phyloP scores from a whole-genome alignment of 805 yeast species.

The Ogataea kodamae region DNA sequence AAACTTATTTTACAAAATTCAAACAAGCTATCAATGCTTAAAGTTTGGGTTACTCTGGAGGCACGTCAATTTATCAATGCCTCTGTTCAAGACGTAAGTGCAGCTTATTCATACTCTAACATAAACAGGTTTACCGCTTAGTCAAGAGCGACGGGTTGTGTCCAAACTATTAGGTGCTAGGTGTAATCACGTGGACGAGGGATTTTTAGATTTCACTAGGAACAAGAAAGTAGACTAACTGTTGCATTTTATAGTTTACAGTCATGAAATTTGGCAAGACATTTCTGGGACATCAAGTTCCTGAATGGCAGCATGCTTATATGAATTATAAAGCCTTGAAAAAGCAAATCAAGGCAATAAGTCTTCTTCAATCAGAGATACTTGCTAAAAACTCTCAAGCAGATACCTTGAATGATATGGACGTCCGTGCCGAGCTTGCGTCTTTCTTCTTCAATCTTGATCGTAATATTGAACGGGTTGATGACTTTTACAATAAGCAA shows the following conservation, averaged over 20 bases:
- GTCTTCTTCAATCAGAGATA: slow-evolving; percentile 38
- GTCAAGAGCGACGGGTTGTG: slow-evolving; percentile 64
- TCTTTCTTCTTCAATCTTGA: slow-evolving; percentile 76
- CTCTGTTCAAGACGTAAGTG: slow-evolving; percentile 72
- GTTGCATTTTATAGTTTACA: background rate
- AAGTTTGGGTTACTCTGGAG: slow-evolving; percentile 89
- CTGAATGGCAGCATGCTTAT: slow-evolving; percentile 85
- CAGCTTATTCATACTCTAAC: slow-evolving; percentile 10
- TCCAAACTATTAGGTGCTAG: slow-evolving; percentile 48
- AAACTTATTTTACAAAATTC: slow-evolving; percentile 51
- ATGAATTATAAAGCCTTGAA: slow-evolving; percentile 84
- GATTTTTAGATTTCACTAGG: slow-evolving; percentile 1
- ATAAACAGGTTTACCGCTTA: slow-evolving; percentile 41
- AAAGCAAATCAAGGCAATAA: slow-evolving; percentile 68
- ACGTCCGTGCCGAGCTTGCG: slow-evolving; percentile 47
- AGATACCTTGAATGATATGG: slow-evolving; percentile 39
- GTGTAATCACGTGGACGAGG: slow-evolving; percentile 9
- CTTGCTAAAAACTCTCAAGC: slow-evolving; percentile 21
- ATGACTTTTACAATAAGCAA: slow-evolving; percentile 71
- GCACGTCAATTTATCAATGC: slow-evolving; percentile 82
- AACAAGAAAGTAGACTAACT: slow-evolving; percentile 1
- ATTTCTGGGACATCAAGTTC: slow-evolving; percentile 79
- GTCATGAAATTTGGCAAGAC: slow-evolving; percentile 86
- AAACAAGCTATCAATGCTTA: slow-evolving; percentile 73
- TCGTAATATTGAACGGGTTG: slow-evolving; percentile 76